Percentiles rank a stretch among this genome's conserved stretches.
phyloP scores from a whole-genome alignment of 2,329 filamentous ascomycete species.

The Cladosporium colombiae region DNA sequence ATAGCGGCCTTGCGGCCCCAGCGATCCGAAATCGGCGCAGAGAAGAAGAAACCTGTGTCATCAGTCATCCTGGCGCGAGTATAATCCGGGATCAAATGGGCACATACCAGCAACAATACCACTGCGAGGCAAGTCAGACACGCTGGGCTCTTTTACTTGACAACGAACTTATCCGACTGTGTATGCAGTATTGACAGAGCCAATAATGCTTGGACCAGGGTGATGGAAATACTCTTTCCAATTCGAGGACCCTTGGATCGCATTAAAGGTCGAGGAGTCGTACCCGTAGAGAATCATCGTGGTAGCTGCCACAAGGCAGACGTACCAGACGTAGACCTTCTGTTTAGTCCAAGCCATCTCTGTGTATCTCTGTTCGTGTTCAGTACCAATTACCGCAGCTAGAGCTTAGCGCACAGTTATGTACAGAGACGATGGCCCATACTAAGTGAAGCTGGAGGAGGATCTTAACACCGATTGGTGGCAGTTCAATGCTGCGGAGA shows the following conservation, averaged over 20 bases:
- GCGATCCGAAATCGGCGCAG: conserved; percentile 34
- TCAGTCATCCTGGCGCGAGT: background rate
- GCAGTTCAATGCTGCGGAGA: background rate
- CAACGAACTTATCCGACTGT: background rate
- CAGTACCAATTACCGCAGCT: background rate
- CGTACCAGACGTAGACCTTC: conserved; percentile 5
- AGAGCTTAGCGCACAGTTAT: background rate
- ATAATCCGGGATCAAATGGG: background rate
- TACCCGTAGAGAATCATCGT: conserved; percentile 8
- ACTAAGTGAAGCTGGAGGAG: background rate
- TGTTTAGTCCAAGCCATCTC: conserved; percentile 10
- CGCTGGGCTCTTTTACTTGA: background rate
- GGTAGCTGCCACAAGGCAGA: conserved; percentile 6
- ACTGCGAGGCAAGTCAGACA: background rate
- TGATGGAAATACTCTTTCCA: conserved; percentile 12
- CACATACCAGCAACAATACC: conserved; percentile 8
- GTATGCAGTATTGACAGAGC: conserved; percentile 10
- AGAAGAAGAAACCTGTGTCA: conserved; percentile 24
- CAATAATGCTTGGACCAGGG: background rate
- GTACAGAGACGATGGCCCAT: background rate
- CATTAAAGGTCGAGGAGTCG: conserved; percentile 7
- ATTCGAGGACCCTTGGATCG: conserved; percentile 4
- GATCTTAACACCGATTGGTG: background rate
- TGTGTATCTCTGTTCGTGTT: conserved; percentile 20
- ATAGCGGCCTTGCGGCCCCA: conserved; percentile 44